These are phyloP conservation scores for Calonectria pseudoturangicola DNA, from an alignment of 2,329 filamentous ascomycete species.

Conservation along the genomic window DNA sequence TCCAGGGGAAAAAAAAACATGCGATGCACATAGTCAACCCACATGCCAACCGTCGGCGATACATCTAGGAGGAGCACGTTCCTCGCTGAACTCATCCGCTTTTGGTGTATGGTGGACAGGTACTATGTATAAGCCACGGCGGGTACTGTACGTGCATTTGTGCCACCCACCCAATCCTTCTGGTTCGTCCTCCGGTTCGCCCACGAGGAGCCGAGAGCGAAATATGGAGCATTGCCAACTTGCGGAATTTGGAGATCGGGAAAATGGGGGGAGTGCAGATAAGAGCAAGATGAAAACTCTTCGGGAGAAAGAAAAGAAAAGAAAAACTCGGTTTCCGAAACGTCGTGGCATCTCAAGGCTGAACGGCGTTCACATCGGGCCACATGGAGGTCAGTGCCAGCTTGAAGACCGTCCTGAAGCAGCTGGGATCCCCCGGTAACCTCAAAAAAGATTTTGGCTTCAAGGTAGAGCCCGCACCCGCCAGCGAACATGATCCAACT, in stretches of 20 bases:
- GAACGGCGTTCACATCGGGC: conserved; percentile 34
- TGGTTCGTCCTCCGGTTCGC: conserved; percentile 12
- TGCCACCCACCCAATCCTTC: conserved; percentile 16
- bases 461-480: conserved; percentile 15
- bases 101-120: conserved; percentile 7
- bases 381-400: conserved; percentile 43
- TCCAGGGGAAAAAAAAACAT: conserved; percentile 29
- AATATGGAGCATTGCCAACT: conserved; percentile 26
- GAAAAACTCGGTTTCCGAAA: conserved; percentile 36
- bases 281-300: conserved; percentile 33
- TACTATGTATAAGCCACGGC: conserved; percentile 14
- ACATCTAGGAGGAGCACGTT: conserved; percentile 50
- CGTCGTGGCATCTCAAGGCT: conserved; percentile 39
- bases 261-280: conserved; percentile 27
- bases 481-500: conserved; percentile 21
- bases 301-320: conserved; percentile 27
- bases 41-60: conserved; percentile 51
- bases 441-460: conserved; percentile 33
- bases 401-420: conserved; percentile 39
- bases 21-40: conserved; percentile 43
- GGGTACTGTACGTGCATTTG: conserved; percentile 15
- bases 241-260: conserved; percentile 26
- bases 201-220: conserved; percentile 8
- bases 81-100: conserved; percentile 39
- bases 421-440: conserved; percentile 36